A percentile compares a stretch with the other conserved stretches of the same genome.
Conservation (phyloP, 2,329 filamentous ascomycete genomes). For the Fusarium burgessii region DNA sequence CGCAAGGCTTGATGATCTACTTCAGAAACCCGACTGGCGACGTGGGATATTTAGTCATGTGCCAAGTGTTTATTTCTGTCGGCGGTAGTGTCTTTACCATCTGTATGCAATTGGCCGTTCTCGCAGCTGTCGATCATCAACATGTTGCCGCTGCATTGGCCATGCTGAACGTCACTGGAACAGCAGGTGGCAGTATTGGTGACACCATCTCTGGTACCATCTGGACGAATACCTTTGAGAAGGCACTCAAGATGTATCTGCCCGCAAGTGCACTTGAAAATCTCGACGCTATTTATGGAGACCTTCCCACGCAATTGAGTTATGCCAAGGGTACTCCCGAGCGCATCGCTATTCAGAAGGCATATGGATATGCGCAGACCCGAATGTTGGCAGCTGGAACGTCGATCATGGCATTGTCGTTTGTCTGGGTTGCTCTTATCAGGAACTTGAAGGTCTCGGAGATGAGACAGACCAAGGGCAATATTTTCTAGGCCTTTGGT, state of each 20-base stretch:
- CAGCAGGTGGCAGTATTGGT: constrained; percentile 59
- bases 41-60: constrained; percentile 63
- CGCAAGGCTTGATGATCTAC: constrained; percentile 56
- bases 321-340: constrained; percentile 3
- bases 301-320: constrained; percentile 9
- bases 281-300: constrained; percentile 3
- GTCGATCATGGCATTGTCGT: constrained; percentile 32
- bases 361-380: constrained; percentile 23
- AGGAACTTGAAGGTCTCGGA: constrained; percentile 38
- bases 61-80: constrained; percentile 65
- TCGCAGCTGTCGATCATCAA: constrained; percentile 65
- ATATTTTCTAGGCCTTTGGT: constrained; percentile 15
- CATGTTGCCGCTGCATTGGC: constrained; percentile 64
- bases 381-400: constrained; percentile 41
- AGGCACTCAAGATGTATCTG: neutral
- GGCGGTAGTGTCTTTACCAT: constrained; percentile 66
- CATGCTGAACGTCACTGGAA: constrained; percentile 57
- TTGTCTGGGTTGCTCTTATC: constrained; percentile 37
- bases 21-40: constrained; percentile 55
- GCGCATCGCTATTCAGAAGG: constrained; percentile 17
- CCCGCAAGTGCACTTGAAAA: constrained; percentile 2
- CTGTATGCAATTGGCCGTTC: constrained; percentile 67
- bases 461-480: constrained; percentile 34
- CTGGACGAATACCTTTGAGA: constrained; percentile 57
- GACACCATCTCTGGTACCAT: constrained; percentile 56